phyloP scores from a whole-genome alignment of 768 basidiomycete genomes.

The Pleurotus pulmonarius region DNA sequence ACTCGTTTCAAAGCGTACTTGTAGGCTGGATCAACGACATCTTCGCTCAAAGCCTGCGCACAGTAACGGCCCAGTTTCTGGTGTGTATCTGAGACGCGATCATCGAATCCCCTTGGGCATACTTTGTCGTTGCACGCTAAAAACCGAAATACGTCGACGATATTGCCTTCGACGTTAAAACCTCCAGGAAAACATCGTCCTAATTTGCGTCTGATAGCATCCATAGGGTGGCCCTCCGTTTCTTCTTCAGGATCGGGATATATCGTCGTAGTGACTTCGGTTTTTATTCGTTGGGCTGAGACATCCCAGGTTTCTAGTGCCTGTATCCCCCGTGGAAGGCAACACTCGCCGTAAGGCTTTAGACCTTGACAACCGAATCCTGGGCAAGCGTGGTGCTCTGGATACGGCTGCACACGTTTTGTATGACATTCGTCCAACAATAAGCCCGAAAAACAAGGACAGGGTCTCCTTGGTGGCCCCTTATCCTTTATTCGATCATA shows the following conservation, averaged over 20 bases:
- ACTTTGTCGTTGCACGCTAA: not conserved
- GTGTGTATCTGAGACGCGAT: not conserved
- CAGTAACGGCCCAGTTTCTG: not conserved
- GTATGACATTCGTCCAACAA: slow-evolving; percentile 17
- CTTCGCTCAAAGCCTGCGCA: not conserved
- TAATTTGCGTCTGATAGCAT: not conserved
- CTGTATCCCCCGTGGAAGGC: slow-evolving; percentile 10
- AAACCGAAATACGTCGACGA: slow-evolving; percentile 1
- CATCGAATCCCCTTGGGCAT: not conserved
- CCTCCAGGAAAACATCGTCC: not conserved
- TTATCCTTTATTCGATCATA: slow-evolving; percentile 2
- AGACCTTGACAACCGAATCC: slow-evolving; percentile 8
- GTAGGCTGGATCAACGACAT: slow-evolving; percentile 7
- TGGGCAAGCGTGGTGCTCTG: slow-evolving; percentile 17
- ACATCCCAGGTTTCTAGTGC: slow-evolving; percentile 15
- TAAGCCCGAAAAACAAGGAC: slow-evolving; percentile 23
- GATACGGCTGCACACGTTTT: slow-evolving; percentile 10
- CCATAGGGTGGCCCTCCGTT: not conserved
- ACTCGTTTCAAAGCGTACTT: slow-evolving; percentile 10
- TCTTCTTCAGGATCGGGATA: slow-evolving; percentile 6
- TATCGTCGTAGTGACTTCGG: not conserved
- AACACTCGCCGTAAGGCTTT: slow-evolving; percentile 18
- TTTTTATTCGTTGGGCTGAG: slow-evolving; percentile 9
- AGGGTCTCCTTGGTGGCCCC: slow-evolving; percentile 15
- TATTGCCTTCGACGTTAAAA: not conserved